These are phyloP conservation scores for Citeromyces hawaiiensis DNA, from an alignment of 1,139 yeast genomes.

Conservation along the genomic window DNA sequence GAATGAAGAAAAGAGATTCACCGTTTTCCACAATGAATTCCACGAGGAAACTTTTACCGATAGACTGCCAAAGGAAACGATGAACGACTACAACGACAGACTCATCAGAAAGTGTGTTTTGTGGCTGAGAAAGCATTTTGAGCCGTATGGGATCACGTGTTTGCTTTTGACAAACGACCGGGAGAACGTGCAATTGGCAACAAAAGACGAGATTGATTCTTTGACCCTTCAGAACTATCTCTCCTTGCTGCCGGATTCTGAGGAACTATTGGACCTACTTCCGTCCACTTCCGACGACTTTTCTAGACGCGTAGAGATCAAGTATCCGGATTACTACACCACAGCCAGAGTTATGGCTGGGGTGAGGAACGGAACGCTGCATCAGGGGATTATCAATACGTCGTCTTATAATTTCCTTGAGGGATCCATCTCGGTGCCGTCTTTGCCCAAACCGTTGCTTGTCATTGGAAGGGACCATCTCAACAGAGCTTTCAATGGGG, in stretches of 20 bases:
- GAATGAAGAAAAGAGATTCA: constrained; percentile 72
- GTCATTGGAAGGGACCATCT: constrained; percentile 73
- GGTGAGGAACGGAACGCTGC: constrained; percentile 70
- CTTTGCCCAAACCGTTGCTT: constrained; percentile 72
- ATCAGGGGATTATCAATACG: constrained; percentile 72
- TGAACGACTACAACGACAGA: constrained; percentile 87
- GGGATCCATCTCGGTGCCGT: constrained; percentile 64
- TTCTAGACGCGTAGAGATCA: constrained; percentile 30
- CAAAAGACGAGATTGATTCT: constrained; percentile 37
- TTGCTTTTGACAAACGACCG: constrained; percentile 71
- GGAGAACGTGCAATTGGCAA: constrained; percentile 49
- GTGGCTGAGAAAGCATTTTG: constrained; percentile 64
- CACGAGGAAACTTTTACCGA: constrained; percentile 54
- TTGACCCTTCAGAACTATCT: constrained; percentile 54
- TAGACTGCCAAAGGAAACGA: constrained; percentile 54
- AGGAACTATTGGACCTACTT: constrained; percentile 66
- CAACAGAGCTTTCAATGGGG: constrained; percentile 88
- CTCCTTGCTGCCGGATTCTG: constrained; percentile 60
- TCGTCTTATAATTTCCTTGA: constrained; percentile 83
- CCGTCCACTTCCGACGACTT: constrained; percentile 39
- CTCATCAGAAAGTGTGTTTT: constrained; percentile 67
- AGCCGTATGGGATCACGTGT: constrained; percentile 28
- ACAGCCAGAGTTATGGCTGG: constrained; percentile 86
- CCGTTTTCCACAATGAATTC: constrained; percentile 91
- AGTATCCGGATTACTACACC: constrained; percentile 69